Evolutionary conservation across 2,329 filamentous ascomycete species (phyloP), one percentile per base, ranked within the genome.

Genomic region (Trichoderma breve): DNA sequence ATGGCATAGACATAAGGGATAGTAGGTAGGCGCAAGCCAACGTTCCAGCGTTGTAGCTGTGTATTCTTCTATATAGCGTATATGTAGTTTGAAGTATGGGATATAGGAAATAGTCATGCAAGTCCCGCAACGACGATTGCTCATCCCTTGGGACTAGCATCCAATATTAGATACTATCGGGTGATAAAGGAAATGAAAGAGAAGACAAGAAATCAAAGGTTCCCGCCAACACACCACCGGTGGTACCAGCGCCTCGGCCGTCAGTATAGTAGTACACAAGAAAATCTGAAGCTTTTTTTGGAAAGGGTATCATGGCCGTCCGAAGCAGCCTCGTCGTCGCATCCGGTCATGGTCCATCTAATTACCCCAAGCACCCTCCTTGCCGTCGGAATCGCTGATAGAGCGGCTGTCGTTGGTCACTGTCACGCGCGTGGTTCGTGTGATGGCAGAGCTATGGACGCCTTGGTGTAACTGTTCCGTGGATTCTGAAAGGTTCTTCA

Each of bases 331-430:
- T 55, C 47, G 26, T 36, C 24, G 21, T 66, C 6, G 63, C 63
- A 34, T 55, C 28, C 28, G 28, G 43, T 55, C 63, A 28, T 66
- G 6, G 63, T 55, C 28, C 63, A 55, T 36, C 43, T 66, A 66
- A 11, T 26, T 53, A 26, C 28, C 63, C 63, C 63, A 66, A 3
- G 1, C n/a, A 55, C 11, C 47, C 1, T 66, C n/a, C 47, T 55
- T 66, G 63, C 63, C n/a, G 4, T 55, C 63, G 2, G 28, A 11
- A 26, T 66, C 63, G 47, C 63, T 66, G 43, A 66, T 1, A 24
- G 63, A 66, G 63, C 63, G 63, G 63, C 28, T 66, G 63, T 68
- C 65, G 26, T 69, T 34, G 7, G 55, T 61, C n/a, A 69, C 55
- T 0, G 53, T 69, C 34, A 69, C 66, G 3, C 36, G 66, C n/a